Base-by-base conservation (phyloP, 192 early-diverging fungal genomes). In the Backusella tuberculispora region DNA sequence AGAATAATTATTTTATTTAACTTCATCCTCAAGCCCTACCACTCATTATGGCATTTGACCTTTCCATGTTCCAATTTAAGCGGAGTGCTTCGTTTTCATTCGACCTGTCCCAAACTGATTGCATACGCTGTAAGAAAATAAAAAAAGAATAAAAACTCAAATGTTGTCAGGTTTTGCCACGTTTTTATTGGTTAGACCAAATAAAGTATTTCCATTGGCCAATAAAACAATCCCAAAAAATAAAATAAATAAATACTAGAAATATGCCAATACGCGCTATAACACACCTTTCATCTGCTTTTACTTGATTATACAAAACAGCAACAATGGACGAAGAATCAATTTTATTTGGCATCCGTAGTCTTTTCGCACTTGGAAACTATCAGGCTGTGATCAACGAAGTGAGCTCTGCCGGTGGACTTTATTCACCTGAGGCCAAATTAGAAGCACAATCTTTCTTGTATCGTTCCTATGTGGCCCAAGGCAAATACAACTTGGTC, bases 401-500 rank as follows among this genome's bases (percentile, higher is more conserved):
- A 79, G 80, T 80, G 70, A 83, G 81, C 67, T 82, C 75, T 69
- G 77, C 65, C 67, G 48, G 71, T 67, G 65, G 42, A 69, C 74
- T 69, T 63, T 73, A 81, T 10, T 72, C 85, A 53, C 65, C 79
- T 37, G 80, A 76, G 12, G 74, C 84, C 37, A 83, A 87, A 38
- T 71, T 83, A 9, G 90, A 94, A 71, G 87, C 88, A 40, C 82
- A 91, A 77, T 83, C 88, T 6, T 88, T 92, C 14, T 85, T 95
- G 56, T 92, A 92, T 80, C 92, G 96, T 26, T 87, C 97, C 6
- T 89, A 94, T 73, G 78, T 97, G 41, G 93, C 92, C 46, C 95
- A 92, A 76, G 88, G 88, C 71, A 89, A 94, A 63, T 86, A 88
- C 84, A 83, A 86, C 37, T 73, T 90, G 66, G 90, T 93, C 24